Percentiles rank a stretch among this genome's conserved stretches.
phyloP scores from a whole-genome alignment of 495 filamentous ascomycete species.

The Talaromyces stipitatus region DNA sequence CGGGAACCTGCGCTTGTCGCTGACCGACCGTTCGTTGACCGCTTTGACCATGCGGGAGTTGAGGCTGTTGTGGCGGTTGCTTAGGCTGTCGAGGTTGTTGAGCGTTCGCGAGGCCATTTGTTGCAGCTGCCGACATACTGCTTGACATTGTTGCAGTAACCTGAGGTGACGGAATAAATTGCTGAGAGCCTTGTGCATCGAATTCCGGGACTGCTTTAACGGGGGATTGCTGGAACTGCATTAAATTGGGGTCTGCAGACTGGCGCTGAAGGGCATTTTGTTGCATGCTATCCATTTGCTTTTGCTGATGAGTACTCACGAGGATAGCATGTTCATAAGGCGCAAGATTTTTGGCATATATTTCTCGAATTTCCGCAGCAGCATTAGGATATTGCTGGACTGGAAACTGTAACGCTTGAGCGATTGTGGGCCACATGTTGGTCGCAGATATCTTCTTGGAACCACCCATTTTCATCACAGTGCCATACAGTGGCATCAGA shows the following conservation, averaged over 20 bases:
- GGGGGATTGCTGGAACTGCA: slow-evolving; percentile 34
- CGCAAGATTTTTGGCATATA: slow-evolving; percentile 67
- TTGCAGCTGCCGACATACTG: slow-evolving; percentile 22
- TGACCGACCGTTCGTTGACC: slow-evolving; percentile 30
- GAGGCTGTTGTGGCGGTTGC: slow-evolving; percentile 19
- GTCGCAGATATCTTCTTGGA: slow-evolving; percentile 61
- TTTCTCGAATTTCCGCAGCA: slow-evolving; percentile 56
- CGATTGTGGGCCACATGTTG: slow-evolving; percentile 65
- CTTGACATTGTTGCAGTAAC: slow-evolving; percentile 22
- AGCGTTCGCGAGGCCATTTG: slow-evolving; percentile 39
- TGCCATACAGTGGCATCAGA: slow-evolving; percentile 65
- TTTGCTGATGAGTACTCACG: slow-evolving; percentile 46
- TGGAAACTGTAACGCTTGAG: slow-evolving; percentile 58
- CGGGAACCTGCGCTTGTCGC: slow-evolving; percentile 29
- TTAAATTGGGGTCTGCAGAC: slow-evolving; percentile 25
- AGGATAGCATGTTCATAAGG: slow-evolving; percentile 69
- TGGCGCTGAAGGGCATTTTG: slow-evolving; percentile 38
- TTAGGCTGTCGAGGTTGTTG: slow-evolving; percentile 30
- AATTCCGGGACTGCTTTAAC: slow-evolving; percentile 25
- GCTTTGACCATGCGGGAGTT: slow-evolving; percentile 9
- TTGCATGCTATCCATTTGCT: slow-evolving; percentile 47
- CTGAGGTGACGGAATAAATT: slow-evolving; percentile 30
- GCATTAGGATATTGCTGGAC: slow-evolving; percentile 57
- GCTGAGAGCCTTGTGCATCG: slow-evolving; percentile 26
- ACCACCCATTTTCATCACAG: slow-evolving; percentile 69